Evolutionary conservation across 2,329 filamentous ascomycete species (phyloP).

Genomic region (Cladosporium sp.): DNA sequence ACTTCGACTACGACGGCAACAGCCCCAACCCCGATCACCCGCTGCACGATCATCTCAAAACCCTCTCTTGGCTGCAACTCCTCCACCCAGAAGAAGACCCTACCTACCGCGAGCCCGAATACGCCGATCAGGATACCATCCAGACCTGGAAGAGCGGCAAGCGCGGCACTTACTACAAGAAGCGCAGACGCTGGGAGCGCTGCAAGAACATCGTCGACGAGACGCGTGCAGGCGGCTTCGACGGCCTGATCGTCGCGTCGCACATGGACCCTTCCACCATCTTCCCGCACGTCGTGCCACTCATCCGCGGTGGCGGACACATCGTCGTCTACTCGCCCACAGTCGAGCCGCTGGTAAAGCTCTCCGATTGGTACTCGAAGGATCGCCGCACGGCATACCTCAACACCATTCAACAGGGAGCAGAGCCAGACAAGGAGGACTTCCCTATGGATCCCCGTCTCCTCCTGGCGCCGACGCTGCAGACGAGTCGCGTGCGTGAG

Average conservation of each 20-base stretch:
- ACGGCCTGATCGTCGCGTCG: conserved; percentile 76
- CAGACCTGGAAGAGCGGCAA: conserved; percentile 73
- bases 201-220: conserved; percentile 68
- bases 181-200: conserved; percentile 75
- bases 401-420: conserved; percentile 31
- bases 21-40: conserved; percentile 63
- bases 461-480: conserved; percentile 71
- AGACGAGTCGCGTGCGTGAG: conserved; percentile 69
- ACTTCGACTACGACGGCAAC: conserved; percentile 80
- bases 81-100: conserved; percentile 70
- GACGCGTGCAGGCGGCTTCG: conserved; percentile 70
- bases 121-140: conserved; percentile 57
- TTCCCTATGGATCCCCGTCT: conserved; percentile 86
- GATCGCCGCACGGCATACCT: conserved; percentile 73
- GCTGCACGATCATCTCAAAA: conserved; percentile 73
- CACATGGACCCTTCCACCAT: conserved; percentile 76
- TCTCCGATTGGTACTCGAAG: conserved; percentile 82
- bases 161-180: conserved; percentile 80
- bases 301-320: conserved; percentile 76
- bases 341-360: conserved; percentile 69
- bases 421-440: conserved; percentile 49
- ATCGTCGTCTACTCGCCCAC: conserved; percentile 80
- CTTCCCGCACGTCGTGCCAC: conserved; percentile 68
- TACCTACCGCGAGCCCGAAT: conserved; percentile 65
- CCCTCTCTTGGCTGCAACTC: conserved; percentile 88